Evolutionary conservation across 2,329 filamentous ascomycete species (phyloP), one percentile per base, ranked within the genome.

Genomic region (Penicillium paneum): DNA sequence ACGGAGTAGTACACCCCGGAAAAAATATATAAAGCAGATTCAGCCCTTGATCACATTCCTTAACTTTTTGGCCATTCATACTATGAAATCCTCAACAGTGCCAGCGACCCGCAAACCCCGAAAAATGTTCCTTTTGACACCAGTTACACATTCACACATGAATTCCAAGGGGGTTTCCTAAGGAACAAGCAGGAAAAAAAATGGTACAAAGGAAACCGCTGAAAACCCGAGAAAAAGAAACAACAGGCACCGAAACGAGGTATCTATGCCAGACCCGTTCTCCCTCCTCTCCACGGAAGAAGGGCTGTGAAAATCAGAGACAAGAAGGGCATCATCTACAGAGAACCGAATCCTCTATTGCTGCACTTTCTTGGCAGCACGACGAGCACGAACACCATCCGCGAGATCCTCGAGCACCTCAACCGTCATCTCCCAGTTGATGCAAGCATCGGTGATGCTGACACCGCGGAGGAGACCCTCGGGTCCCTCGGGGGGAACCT

Each of bases 361-460:
- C 24, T 63, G 45, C 64, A 67, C 60, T 19, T 65, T 64, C 17
- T 64, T 67, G 47, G 67, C 60, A 65, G 84, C 79, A 66, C 94
- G 84, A 65, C 93, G 84, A 60, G 84, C 83, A 48, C 89, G 84
- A 49, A 97, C 88, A 34, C 90, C 89, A n/a, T 85, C 84, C 6
- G 94, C 92, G 29, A 97, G 82, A 64, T 93, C 83, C 74, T 96
- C 89, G 24, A 97, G 81, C 1, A 94, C 89, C 1, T 83, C 78
- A 39, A 94, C 84, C 1, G 92, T 97, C 49, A 80, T 82, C 13
- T 96, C 90, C 93, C 93, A 97, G 80, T 89, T 81, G 71, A 99
- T 96, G 78, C 93, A 99, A 52, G 92, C 93, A 74, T 97, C 92
- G 1, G 92, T 97, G 76, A 97, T 97, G 74, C 88, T 93, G 68